phyloP scores from a whole-genome alignment of 2,329 filamentous ascomycete species.

The Fusarium avenaceum region DNA sequence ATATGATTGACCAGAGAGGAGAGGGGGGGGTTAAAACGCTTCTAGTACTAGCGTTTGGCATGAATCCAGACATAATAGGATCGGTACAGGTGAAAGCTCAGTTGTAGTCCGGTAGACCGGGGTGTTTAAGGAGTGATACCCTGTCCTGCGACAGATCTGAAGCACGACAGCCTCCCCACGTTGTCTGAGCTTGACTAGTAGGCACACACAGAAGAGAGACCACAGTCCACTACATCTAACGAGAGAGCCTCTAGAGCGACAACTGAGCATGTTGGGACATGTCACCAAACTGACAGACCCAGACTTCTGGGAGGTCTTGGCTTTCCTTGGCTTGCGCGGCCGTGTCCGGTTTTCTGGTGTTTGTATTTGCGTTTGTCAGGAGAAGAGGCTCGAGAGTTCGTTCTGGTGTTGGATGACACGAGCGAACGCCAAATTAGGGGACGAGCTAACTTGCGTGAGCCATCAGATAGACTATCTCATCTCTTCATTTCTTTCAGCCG shows the following conservation, averaged over 20 bases:
- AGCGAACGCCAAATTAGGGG: constrained; percentile 18
- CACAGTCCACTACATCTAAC: constrained; percentile 7
- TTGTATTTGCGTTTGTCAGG: constrained; percentile 21
- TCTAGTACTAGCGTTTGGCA: constrained; percentile 43
- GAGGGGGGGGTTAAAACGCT: constrained; percentile 38
- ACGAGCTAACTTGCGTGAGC: constrained; percentile 2
- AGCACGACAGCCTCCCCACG: constrained; percentile 54
- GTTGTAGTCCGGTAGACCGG: constrained; percentile 37
- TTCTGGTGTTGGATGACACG: constrained; percentile 11
- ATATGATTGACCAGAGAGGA: constrained; percentile 31
- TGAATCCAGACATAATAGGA: constrained; percentile 38
- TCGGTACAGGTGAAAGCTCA: constrained; percentile 31
- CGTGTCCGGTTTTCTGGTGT: constrained; percentile 7
- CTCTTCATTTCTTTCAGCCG: constrained; percentile 1
- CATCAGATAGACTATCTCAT: neutral
- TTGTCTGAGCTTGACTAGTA: constrained; percentile 38
- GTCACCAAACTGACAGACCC: constrained; percentile 7
- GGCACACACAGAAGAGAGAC: constrained; percentile 2
- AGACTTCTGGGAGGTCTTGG: constrained; percentile 35
- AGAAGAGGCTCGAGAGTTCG: constrained; percentile 7
- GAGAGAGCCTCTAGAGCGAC: constrained; percentile 1
- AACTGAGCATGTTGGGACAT: constrained; percentile 24
- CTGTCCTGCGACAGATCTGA: constrained; percentile 64
- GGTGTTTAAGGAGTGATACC: constrained; percentile 47
- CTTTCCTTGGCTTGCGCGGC: constrained; percentile 21